Conservation (phyloP, 139 green algal genomes). For the Chlorella sp. region DNA sequence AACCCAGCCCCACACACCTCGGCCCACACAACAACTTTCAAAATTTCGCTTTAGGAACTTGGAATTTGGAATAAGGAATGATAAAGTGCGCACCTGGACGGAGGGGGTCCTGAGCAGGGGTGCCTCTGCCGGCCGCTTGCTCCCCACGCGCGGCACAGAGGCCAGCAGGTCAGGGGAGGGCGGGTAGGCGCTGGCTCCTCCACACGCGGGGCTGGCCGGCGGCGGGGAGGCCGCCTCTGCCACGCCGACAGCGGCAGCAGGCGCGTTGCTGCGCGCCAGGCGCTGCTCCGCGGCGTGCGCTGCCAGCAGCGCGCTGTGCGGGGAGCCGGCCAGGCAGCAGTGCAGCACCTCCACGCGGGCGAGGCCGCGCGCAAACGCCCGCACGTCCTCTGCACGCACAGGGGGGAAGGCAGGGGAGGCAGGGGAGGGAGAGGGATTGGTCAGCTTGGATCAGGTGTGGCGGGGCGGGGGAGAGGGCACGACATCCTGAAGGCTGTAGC, state of each 20-base stretch:
- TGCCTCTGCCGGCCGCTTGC: not conserved
- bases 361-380: not conserved
- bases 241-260: no score
- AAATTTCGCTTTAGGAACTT: no score
- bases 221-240: not conserved
- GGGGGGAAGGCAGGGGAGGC: not conserved
- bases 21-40: no score
- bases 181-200: not conserved
- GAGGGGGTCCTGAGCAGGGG: not conserved
- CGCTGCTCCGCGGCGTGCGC: not conserved
- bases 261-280: not conserved
- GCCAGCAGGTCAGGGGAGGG: not conserved
- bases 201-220: no score
- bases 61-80: no score
- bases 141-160: not conserved
- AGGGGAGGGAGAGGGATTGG: not conserved
- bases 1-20: no score
- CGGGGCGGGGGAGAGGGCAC: no score
- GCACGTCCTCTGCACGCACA: not conserved
- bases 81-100: not conserved
- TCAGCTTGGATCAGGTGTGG: not conserved
- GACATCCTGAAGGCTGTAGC: no score
- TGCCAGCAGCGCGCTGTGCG: not conserved
- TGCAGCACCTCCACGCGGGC: not conserved
- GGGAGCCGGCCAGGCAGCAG: not conserved